Base-by-base conservation (phyloP, 768 basidiomycete genomes). In the Rhodotorula graminis region DNA sequence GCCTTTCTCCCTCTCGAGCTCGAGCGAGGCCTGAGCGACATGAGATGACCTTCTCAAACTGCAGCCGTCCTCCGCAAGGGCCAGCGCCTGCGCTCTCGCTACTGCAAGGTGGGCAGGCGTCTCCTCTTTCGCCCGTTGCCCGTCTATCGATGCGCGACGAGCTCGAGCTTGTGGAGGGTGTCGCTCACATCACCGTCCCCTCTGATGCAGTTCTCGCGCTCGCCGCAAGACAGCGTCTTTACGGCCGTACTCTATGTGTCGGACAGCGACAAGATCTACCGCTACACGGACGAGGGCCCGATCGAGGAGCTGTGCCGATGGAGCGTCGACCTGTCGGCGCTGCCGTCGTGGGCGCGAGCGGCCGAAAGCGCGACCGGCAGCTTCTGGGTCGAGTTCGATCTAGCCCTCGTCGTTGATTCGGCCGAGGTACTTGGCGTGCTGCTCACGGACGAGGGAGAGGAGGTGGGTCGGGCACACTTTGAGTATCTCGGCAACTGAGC, bases 41-140 rank as follows among this genome's bases (percentile, higher is more conserved):
- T 25, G 37, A 5, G n/a, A 18, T 18, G 56, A 23, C 29, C 9
- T 29, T 50, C 58, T 16, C 31, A 9, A 7, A 21, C 14, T 11
- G 27, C 58, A 61, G 90, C 90, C 33, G 91, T 92, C 76, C 81
- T 92, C 73, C 85, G 90, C 66, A 92, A 92, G 81, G 91, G 91
- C 23, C 90, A 93, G 83, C 85, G 89, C 56, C 82, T 93, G 72
- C 87, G 84, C 74, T 90, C 89, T 57, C 89, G 88, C 78, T 92
- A 92, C 78, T 93, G 91, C 78, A 81, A 81, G 73, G 81, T 77
- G 44, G 27, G 40, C 37, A 67, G n/a, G 23, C 63, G 52, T 1
- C 31, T 37, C 27, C 9, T 42, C 25, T n/a, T 44, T 6, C 12
- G 12, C 14, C 18, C 10, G 12, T 3, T 18, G 37, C 23, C 18